Conservation (phyloP, 768 basidiomycete species). For the Lactifluus echinatus region DNA sequence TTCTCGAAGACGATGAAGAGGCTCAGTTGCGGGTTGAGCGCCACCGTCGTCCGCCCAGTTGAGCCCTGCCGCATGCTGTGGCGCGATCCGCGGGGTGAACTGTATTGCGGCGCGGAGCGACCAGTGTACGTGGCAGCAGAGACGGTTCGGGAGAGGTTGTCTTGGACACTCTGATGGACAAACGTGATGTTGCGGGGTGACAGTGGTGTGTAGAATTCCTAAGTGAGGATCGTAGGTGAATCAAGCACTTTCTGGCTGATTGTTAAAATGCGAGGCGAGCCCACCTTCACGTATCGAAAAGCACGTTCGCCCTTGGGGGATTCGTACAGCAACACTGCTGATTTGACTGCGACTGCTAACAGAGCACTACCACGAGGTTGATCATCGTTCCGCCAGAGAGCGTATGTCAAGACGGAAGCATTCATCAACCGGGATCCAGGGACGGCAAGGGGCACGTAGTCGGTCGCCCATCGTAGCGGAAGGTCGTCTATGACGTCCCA, state of each 20-base stretch:
- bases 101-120: constrained; percentile 21
- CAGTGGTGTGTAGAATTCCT: constrained; percentile 82
- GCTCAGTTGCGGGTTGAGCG: constrained; percentile 63
- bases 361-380: constrained; percentile 39
- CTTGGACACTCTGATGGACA: constrained; percentile 58
- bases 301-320: constrained; percentile 76
- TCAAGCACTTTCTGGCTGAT: too few species aligned
- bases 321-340: constrained; percentile 67
- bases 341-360: constrained; percentile 71
- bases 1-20: constrained; percentile 84
- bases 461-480: constrained; percentile 79
- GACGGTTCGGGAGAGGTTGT: constrained; percentile 34
- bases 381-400: constrained; percentile 57
- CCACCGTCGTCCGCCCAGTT: constrained; percentile 23
- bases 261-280: constrained; percentile 12
- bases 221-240: too few species aligned
- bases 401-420: constrained; percentile 53
- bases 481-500: constrained; percentile 70
- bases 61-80: constrained; percentile 2
- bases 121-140: constrained; percentile 32
- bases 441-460: constrained; percentile 71
- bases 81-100: constrained; percentile 3
- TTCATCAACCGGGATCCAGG: constrained; percentile 54
- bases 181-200: constrained; percentile 60
- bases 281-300: constrained; percentile 73